Base-by-base conservation (phyloP, 2,329 filamentous ascomycete genomes). In the Colletotrichum liaoningense region DNA sequence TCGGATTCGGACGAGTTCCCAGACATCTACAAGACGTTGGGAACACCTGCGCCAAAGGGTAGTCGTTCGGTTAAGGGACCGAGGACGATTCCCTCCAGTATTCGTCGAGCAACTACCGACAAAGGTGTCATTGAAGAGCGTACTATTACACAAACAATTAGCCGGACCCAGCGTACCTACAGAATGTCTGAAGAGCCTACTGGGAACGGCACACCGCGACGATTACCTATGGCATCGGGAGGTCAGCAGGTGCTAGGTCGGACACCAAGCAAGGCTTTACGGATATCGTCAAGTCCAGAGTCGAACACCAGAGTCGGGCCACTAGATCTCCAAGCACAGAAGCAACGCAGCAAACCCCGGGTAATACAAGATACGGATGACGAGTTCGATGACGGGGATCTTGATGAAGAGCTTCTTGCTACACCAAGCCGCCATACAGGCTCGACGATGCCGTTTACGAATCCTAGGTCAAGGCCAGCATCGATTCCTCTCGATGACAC, bases 311-410 rank as follows among this genome's bases (percentile, higher is more conserved):
- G 69, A 68, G 28, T 73, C 70, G 49, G 73, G 60, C 60, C 56
- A 59, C 49, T 62, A 7, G 59, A 33, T 12, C 38, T 55, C 6
- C 62, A 57, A 22, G 46, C 35, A n/a, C 52, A 30, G 19, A 69
- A 75, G 63, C 77, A 38, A 58, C 24, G 59, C 73, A 67, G 49
- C 67, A 68, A 55, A 75, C 67, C 49, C 35, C 80, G 83, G 42
- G 79, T 89, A 7, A 86, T 91, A 54, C 83, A 87, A 64, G 89
- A 91, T 76, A 91, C 89, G 0, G 89, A 91, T 57, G 89, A 90
- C 56, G 88, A 90, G 56, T 87, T 86, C 58, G 89, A 91, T 5
- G 89, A 91, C 58, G 89, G 90, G 49, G 88, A 90, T 56, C 86
- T 86, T 57, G 89, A 91, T 52, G 88, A 90, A 49, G 88, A 90